These are phyloP conservation scores for Spiraea crenata DNA, from an alignment of 331 rosid species.

Conservation along the genomic window DNA sequence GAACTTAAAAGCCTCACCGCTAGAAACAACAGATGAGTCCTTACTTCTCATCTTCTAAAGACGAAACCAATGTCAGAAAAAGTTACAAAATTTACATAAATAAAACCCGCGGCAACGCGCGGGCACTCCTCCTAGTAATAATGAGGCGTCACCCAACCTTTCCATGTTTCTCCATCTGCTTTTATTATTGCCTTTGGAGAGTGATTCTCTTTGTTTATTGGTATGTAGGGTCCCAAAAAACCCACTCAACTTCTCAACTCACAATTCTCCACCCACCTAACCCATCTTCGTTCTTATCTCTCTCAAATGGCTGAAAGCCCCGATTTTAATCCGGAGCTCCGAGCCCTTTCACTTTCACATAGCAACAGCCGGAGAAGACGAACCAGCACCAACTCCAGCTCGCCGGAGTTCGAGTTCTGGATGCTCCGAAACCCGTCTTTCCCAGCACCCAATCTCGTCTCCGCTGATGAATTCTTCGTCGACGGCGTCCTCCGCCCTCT, in stretches of 20 bases:
- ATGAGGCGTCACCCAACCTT: neutral
- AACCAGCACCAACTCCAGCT: conserved; percentile 39
- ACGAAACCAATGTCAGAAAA: too few species aligned
- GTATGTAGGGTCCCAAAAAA: conserved; percentile 40
- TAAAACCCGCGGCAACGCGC: too few species aligned
- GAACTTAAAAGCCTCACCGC: too few species aligned
- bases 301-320: conserved; percentile 17
- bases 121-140: too few species aligned
- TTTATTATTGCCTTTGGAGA: neutral
- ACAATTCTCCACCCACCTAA: neutral
- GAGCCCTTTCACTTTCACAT: conserved; percentile 28
- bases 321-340: conserved; percentile 21
- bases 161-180: conserved; percentile 19
- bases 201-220: too few species aligned
- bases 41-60: too few species aligned
- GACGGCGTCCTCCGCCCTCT: conserved; percentile 89
- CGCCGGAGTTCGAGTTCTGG: conserved; percentile 99
- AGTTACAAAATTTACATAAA: too few species aligned
- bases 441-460: conserved; percentile 68
- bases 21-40: too few species aligned
- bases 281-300: neutral
- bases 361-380: conserved; percentile 21
- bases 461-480: conserved; percentile 86
- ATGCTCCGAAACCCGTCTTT: conserved; percentile 79
- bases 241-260: neutral